These are phyloP conservation scores for Sporodiniella umbellata DNA, from an alignment of 371 early-diverging fungal species.

Conservation along the genomic window DNA sequence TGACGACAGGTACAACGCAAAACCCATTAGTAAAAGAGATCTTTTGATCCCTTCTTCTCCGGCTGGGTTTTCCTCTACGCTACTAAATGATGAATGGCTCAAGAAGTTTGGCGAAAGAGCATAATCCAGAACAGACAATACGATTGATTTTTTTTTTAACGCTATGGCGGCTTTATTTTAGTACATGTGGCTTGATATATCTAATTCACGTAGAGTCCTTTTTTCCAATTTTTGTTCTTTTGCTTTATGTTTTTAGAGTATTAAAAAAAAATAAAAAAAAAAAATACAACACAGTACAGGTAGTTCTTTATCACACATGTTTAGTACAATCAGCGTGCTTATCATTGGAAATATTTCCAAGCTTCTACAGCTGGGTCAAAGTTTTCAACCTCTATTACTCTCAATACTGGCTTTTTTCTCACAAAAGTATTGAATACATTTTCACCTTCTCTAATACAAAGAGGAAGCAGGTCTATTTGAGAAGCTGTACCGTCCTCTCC, in stretches of 20 bases:
- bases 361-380: not conserved
- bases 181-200: too few species aligned
- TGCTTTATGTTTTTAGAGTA: too few species aligned
- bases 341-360: not conserved
- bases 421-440: not conserved
- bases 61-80: not conserved
- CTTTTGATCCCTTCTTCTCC: not conserved
- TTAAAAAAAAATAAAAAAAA: too few species aligned
- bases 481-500: not conserved
- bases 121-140: not conserved
- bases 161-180: too few species aligned
- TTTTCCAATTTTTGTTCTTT: too few species aligned
- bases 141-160: too few species aligned
- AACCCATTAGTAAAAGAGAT: not conserved
- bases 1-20: not conserved
- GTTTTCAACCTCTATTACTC: not conserved
- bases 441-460: not conserved
- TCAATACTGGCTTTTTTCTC: not conserved
- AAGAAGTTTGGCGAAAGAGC: not conserved
- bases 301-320: too few species aligned
- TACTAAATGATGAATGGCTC: not conserved
- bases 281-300: too few species aligned
- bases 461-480: not conserved
- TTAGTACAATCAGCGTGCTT: not conserved
- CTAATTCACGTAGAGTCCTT: too few species aligned